Base-by-base conservation (phyloP, 1,139 yeast genomes). In the Spencermartinsiella ligniputridi region DNA sequence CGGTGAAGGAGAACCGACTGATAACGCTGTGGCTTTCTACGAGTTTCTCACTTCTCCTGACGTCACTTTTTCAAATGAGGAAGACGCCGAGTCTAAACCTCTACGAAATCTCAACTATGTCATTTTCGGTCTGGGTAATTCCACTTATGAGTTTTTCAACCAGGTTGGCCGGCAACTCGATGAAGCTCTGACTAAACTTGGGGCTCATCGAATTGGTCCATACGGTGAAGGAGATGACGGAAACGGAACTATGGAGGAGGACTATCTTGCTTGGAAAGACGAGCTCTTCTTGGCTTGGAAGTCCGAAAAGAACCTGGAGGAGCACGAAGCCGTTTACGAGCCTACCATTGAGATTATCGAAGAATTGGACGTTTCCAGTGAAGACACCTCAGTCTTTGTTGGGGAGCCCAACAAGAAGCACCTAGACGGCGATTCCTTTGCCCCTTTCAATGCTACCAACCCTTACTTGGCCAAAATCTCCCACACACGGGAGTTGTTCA, bases 1-100 rank as follows among this genome's bases (percentile, higher is more conserved):
- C 59, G 98, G 98, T 57, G 98, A 92, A 69, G 98, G 98, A 60
- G 98, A 92, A 63, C 96, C 96, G 53, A 92, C 98, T 19, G 98
- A 92, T 64, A 86, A 86, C 56, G 94, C 97, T 13, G 78, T 79
- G 39, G 82, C 81, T 41, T 88, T 92, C 63, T 71, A 72, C 57
- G 67, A 66, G 44, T 66, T 68, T 48, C 60, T 71, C 47, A 57
- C 63, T 20, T 56, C 55, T 34, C 64, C 59, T 16, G 59, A 54
- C 30, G 63, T 67, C 22, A 53, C 50, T 42, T 71, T 70, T 51
- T 60, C 68, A 32, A 54, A 62, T 25, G 65, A 61, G 15, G 60
- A 60, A 24, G 61, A 64, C n/a, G 70, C 72, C 47, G 84, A 78
- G 36, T 79, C 79, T 35, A 81, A 76, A 47, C 76, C 79, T 38